Evolutionary conservation across 1,284 basidiomycete genomes (phyloP).

Genomic region (Puccinia novopanici): DNA sequence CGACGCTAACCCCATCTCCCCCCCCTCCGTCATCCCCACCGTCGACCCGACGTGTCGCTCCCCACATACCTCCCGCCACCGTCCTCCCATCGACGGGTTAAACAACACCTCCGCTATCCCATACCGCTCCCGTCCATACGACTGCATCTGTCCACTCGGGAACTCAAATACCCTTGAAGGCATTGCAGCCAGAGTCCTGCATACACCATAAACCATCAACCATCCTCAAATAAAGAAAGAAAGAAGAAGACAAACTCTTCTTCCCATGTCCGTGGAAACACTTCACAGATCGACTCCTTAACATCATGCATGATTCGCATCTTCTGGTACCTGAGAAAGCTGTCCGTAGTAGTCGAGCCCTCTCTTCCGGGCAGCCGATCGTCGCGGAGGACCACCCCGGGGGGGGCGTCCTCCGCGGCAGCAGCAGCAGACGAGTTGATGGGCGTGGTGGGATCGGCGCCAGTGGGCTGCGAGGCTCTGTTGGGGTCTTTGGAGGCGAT

Average conservation of each 20-base stretch:
- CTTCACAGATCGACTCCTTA: conserved; percentile 82
- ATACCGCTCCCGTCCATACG: conserved; percentile 80
- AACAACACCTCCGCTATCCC: conserved; percentile 87
- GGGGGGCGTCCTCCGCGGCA: conserved; percentile 7
- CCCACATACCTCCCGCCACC: background rate
- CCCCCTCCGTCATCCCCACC: conserved; percentile 63
- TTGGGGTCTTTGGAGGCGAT: conserved; percentile 29
- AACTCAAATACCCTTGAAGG: conserved; percentile 78
- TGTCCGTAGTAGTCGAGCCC: conserved; percentile 68
- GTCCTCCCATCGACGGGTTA: conserved; percentile 58
- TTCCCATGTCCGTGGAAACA: conserved; percentile 83
- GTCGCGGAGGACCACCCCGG: conserved; percentile 65
- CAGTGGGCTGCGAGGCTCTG: background rate
- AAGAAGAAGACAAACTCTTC: conserved; percentile 67
- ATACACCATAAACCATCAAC: conserved; percentile 58
- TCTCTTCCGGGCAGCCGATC: conserved; percentile 66
- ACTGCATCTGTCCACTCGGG: conserved; percentile 85
- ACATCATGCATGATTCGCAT: conserved; percentile 85
- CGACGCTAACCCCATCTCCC: conserved; percentile 67
- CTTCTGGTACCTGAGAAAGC: conserved; percentile 81
- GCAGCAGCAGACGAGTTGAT: background rate
- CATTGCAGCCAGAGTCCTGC: conserved; percentile 64
- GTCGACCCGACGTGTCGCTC: conserved; percentile 54
- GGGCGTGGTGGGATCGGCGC: background rate
- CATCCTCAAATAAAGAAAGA: background rate